phyloP scores from a whole-genome alignment of 2,329 filamentous ascomycete genomes.

The Stachybotrys echinatus region DNA sequence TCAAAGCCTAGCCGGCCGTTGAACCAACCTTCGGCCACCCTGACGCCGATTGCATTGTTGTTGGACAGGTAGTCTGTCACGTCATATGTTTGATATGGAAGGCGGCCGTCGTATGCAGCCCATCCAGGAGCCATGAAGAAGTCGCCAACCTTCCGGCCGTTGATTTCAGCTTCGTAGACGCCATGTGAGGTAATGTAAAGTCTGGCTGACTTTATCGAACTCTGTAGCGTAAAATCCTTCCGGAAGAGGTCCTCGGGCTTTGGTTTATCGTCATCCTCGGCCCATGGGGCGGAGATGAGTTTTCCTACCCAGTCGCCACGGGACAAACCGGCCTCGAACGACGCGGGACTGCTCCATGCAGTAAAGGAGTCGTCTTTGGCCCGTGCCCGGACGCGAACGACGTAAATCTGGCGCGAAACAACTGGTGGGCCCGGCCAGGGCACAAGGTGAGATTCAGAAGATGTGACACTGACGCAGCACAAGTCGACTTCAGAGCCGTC shows the following conservation, averaged over 20 bases:
- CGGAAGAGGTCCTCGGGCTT: constrained; percentile 1
- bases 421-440: too few species aligned
- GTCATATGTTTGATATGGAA: constrained; percentile 44
- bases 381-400: too few species aligned
- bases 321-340: too few species aligned
- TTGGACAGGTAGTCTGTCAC: constrained; percentile 31
- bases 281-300: too few species aligned
- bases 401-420: too few species aligned
- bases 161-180: constrained; percentile 36
- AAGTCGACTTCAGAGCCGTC: neutral
- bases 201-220: constrained; percentile 14
- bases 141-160: constrained; percentile 30
- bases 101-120: constrained; percentile 24
- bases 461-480: neutral
- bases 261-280: too few species aligned
- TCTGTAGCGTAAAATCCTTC: neutral
- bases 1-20: constrained; percentile 22
- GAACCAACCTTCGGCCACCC: constrained; percentile 38
- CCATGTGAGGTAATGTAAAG: constrained; percentile 38
- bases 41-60: constrained; percentile 24
- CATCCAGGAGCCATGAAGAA: constrained; percentile 40
- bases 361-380: too few species aligned
- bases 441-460: too few species aligned
- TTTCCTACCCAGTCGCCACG: too few species aligned
- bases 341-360: too few species aligned